A percentile compares a stretch with the other conserved stretches of the same genome.
These are phyloP conservation scores for Trametes cingulata DNA, from an alignment of 768 basidiomycete genomes.

Conservation along the genomic window DNA sequence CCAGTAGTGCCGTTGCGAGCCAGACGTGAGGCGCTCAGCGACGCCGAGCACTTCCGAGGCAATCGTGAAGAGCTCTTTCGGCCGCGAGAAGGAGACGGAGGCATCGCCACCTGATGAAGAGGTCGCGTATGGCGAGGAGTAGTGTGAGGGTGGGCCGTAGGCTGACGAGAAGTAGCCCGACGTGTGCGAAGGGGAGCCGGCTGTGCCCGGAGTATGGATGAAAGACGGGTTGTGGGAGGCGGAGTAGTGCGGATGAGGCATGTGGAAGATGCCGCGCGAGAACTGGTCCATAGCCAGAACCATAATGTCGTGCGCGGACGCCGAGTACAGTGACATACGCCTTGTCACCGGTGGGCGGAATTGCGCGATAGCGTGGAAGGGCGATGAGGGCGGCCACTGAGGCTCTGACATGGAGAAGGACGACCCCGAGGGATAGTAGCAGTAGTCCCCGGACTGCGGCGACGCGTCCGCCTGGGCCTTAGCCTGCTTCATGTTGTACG, in stretches of 20 bases:
- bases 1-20: conserved; percentile 54
- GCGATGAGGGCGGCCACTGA: conserved; percentile 52
- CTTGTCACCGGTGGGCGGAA: conserved; percentile 51
- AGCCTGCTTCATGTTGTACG: conserved; percentile 19
- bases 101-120: not conserved
- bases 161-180: conserved; percentile 13
- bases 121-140: conserved; percentile 12
- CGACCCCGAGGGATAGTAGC: conserved; percentile 14
- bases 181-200: conserved; percentile 4
- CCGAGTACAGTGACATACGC: conserved; percentile 45
- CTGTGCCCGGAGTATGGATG: conserved; percentile 14
- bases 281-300: conserved; percentile 69
- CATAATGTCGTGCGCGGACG: conserved; percentile 53
- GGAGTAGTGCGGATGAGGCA: conserved; percentile 53
- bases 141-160: conserved; percentile 5
- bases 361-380: conserved; percentile 50
- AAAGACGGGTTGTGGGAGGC: conserved; percentile 24
- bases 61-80: conserved; percentile 61
- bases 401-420: conserved; percentile 37
- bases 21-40: conserved; percentile 52
- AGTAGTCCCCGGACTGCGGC: conserved; percentile 10
- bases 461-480: conserved; percentile 12
- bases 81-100: conserved; percentile 46
- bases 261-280: conserved; percentile 67
- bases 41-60: conserved; percentile 61